A percentile compares a stretch with the other conserved stretches of the same genome.
Conservation (phyloP, 1,284 basidiomycete genomes). For the Lentinula novae-zelandiae region DNA sequence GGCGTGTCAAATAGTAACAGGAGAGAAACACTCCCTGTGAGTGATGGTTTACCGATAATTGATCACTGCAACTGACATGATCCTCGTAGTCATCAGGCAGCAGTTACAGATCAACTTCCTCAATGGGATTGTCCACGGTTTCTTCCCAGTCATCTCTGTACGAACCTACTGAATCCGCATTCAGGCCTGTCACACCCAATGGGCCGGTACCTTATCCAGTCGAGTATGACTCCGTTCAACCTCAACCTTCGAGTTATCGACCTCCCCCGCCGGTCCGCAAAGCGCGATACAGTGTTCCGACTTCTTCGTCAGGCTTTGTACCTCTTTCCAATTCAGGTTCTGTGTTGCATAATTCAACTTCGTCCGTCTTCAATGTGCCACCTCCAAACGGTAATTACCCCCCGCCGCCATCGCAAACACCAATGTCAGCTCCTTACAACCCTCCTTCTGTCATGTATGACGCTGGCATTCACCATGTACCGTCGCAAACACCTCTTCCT, state of each 20-base stretch:
- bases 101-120: constrained; percentile 39
- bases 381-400: constrained; percentile 33
- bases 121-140: constrained; percentile 30
- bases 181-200: constrained; percentile 33
- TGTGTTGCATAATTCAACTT: constrained; percentile 22
- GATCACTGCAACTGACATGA: background rate
- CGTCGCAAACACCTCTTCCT: constrained; percentile 35
- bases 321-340: constrained; percentile 34
- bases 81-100: constrained; percentile 30
- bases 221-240: constrained; percentile 44
- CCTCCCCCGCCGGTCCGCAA: constrained; percentile 36
- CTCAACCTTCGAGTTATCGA: constrained; percentile 19
- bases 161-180: constrained; percentile 24
- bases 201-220: constrained; percentile 42
- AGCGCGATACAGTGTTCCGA: constrained; percentile 64
- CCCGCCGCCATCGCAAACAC: constrained; percentile 7
- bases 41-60: constrained; percentile 22
- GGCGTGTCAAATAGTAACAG: constrained; percentile 46
- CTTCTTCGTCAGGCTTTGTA: constrained; percentile 66
- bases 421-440: constrained; percentile 10
- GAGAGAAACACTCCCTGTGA: constrained; percentile 63
- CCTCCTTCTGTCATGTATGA: background rate
- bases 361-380: constrained; percentile 25
- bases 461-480: constrained; percentile 18
- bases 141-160: constrained; percentile 25